Evolutionary conservation across 805 yeast species (phyloP).

Genomic region (Cyberlindnera xylosilytica): DNA sequence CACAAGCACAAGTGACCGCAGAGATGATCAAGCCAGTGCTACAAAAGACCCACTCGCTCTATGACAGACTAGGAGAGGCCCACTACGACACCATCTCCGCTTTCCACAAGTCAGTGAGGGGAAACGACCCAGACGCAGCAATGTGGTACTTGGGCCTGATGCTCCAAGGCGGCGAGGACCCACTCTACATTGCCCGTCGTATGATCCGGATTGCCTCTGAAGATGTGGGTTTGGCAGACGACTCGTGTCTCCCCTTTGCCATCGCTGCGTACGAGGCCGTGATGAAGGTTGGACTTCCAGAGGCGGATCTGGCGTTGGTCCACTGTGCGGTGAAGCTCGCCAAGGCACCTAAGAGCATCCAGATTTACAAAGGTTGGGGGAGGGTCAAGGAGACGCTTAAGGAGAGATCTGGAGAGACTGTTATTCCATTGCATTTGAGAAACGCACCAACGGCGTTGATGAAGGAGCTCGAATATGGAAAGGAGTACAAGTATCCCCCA

Average conservation of each 20-base stretch:
- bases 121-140: constrained; percentile 87
- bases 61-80: constrained; percentile 85
- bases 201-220: constrained; percentile 95
- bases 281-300: constrained; percentile 92
- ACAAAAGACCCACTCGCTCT: constrained; percentile 54
- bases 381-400: constrained; percentile 56
- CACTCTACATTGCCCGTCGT: constrained; percentile 81
- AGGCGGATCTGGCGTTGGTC: constrained; percentile 82
- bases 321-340: constrained; percentile 94
- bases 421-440: constrained; percentile 72
- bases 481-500: constrained; percentile 88
- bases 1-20: constrained; percentile 7
- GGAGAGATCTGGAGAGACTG: constrained; percentile 53
- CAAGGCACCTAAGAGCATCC: constrained; percentile 79
- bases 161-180: constrained; percentile 94
- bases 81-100: constrained; percentile 97
- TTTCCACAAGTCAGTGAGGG: constrained; percentile 89
- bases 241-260: constrained; percentile 81
- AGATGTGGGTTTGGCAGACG: constrained; percentile 86
- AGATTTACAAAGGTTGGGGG: constrained; percentile 78
- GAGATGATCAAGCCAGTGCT: constrained; percentile 38
- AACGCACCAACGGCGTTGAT: constrained; percentile 93
- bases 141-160: constrained; percentile 81
- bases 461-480: constrained; percentile 84
- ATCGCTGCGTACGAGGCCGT: constrained; percentile 82